Base-by-base conservation (phyloP, 805 yeast species). In the Candida ovalis region DNA sequence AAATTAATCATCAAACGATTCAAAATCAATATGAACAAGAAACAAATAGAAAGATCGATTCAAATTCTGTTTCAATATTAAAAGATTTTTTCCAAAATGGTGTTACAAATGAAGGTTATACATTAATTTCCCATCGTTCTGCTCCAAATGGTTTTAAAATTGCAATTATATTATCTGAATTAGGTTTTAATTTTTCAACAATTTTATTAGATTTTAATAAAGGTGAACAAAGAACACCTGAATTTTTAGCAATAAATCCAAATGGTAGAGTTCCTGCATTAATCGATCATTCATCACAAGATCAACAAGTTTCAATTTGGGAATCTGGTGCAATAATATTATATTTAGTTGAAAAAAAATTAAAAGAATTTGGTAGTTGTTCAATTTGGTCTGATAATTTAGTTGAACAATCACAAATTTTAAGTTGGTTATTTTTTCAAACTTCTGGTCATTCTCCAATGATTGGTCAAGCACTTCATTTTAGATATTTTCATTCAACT, bases 391-490 rank as follows among this genome's bases (percentile, higher is more conserved):
- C 95, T 3, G 83, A 80, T 45, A 85, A 84, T 61, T 64, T 85
- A 45, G 74, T 80, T 13, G 96, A 88, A 54, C 96, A 89, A 70
- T 76, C 91, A 3, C 92, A 86, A 64, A 88, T 91, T 49, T 77
- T 81, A 51, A 80, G 90, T 6, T 91, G 97, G 97, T 74, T 92
- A 35, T 91, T 88, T 62, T 91, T 91, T 74, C 98, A 91, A 69
- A 89, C 97, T 2, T 86, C 95, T 4, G 97, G 98, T 6, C 97
- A 90, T 64, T 96, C 97, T 0, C 97, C 97, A n/a, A 91, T 91
- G 96, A 87, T 91, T 58, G 97, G 97, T 18, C 97, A 91, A 68
- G 97, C 97, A 8, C 75, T 92, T 57, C 97, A 92, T 71, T 92
- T 91, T 72, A 77, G 91, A 61, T 89, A 88, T 65, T 89, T 91